Base-by-base conservation (phyloP, 2,329 filamentous ascomycete genomes). In the Saccharata proteae region DNA sequence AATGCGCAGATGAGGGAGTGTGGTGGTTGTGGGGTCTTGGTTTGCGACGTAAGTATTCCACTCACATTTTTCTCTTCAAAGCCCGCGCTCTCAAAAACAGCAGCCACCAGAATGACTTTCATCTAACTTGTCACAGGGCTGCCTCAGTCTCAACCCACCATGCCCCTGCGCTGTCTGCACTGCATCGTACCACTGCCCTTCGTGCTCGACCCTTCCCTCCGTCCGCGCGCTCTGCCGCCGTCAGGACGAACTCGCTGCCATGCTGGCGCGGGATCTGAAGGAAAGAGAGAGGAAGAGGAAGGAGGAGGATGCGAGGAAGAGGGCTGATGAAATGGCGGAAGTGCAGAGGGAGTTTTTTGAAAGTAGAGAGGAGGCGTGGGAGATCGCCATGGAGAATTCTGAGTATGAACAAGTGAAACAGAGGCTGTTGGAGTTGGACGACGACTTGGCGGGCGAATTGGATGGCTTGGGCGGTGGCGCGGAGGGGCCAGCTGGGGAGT, bases 141-240 rank as follows among this genome's bases (percentile, higher is more conserved):
- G 53, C 30, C 38, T 43, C 16, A 34, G 40, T 6, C 36, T 39
- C 4, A 50, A 50, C 15, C 47, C 52, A 10, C 36, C 41, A 4
- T 60, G 57, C 38, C 43, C 48, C 13, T 60, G 57, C 44, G 46
- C 47, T 2, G 56, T 51, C 36, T 60, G 57, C 42, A 51, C 47
- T 2, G 45, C 45, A 10, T 52, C 52, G 36, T 60, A 47, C 32
- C 52, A 59, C 39, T 60, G 57, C 33, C 55, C 55, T 1, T 41
- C 41, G 18, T 60, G 57, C 39, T 31, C 45, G 7, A 45, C 41
- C 19, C 56, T 56, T 32, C 40, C 46, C 16, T 40, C 43, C 10
- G 47, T 57, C 9, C 48, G 42, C 26, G 42, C 45, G 6, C 54
- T 51, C 20, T 60, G 57, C 34, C 33, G 28, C 8, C 33, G 33